Conservation (phyloP, 2,329 filamentous ascomycete genomes). For the Phaeosphaeriaceae sp. region DNA sequence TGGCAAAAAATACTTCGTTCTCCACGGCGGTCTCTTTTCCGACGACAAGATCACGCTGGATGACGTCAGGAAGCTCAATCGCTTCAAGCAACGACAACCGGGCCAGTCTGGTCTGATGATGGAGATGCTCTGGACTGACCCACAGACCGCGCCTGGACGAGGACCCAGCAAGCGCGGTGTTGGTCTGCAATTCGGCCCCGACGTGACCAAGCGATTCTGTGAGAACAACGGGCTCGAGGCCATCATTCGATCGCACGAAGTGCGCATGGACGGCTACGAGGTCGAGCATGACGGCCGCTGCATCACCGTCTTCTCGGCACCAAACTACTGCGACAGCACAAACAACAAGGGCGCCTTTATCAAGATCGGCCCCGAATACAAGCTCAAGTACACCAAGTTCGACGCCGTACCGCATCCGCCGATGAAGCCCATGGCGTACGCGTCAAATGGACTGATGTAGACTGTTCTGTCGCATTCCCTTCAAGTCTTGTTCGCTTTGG, state of each 20-base stretch:
- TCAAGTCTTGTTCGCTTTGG: constrained; percentile 22
- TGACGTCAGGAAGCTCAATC: constrained; percentile 90
- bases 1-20: constrained; percentile 88
- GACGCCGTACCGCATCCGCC: constrained; percentile 96
- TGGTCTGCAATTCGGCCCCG: constrained; percentile 94
- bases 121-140: constrained; percentile 99
- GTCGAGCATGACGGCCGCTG: constrained; percentile 95
- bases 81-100: constrained; percentile 89
- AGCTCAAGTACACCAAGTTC: constrained; percentile 91
- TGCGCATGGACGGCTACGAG: constrained; percentile 99
- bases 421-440: constrained; percentile 93
- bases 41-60: constrained; percentile 91
- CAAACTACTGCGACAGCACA: constrained; percentile 96
- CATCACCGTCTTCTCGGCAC: constrained; percentile 98
- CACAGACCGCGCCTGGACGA: constrained; percentile 83
- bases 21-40: constrained; percentile 95
- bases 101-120: constrained; percentile 97
- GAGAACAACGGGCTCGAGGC: constrained; percentile 94
- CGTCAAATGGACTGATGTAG: constrained; percentile 82
- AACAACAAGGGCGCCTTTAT: constrained; percentile 99
- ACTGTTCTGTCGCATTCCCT: constrained; percentile 7
- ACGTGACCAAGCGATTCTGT: constrained; percentile 95
- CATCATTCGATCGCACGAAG: constrained; percentile 96
- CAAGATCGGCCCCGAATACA: constrained; percentile 91
- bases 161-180: constrained; percentile 97